Evolutionary conservation across 2,329 filamentous ascomycete species (phyloP).

Genomic region (Thielaviopsis populi): DNA sequence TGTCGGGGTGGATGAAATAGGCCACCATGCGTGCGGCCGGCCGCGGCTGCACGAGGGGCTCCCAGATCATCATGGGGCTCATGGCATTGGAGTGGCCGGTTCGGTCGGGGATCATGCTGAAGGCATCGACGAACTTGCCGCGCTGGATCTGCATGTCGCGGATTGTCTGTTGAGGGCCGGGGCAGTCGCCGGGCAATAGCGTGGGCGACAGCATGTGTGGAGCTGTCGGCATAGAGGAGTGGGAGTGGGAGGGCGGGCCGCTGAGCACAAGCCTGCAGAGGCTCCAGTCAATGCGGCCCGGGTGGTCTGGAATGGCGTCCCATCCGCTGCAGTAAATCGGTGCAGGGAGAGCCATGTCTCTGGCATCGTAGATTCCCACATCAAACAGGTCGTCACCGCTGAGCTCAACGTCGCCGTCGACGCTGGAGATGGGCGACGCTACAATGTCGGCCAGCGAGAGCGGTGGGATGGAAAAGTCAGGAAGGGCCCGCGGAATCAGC

Average conservation of each 20-base stretch:
- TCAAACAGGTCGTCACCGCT: conserved; percentile 7
- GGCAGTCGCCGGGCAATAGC: neutral
- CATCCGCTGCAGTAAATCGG: conserved; percentile 4
- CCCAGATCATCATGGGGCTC: conserved; percentile 8
- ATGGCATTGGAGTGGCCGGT: conserved; percentile 6
- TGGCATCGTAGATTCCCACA: conserved; percentile 1
- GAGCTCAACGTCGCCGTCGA: conserved; percentile 2
- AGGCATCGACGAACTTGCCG: conserved; percentile 1
- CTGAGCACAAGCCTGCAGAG: neutral
- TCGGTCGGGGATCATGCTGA: conserved; percentile 1
- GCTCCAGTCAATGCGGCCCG: conserved; percentile 1
- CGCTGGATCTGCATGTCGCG: conserved; percentile 4
- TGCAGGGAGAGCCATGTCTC: neutral
- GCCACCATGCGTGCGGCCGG: conserved; percentile 6
- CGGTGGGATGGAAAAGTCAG: neutral
- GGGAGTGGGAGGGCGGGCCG: neutral
- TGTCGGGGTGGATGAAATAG: conserved; percentile 4
- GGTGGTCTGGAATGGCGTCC: neutral
- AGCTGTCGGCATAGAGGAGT: neutral
- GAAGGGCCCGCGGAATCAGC: neutral
- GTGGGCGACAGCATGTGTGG: neutral
- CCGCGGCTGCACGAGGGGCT: neutral
- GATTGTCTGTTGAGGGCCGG: neutral
- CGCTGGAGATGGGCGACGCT: neutral
- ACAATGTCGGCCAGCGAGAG: neutral